phyloP scores from a whole-genome alignment of 192 early-diverging fungal genomes.

The Kappamyces sp. region DNA sequence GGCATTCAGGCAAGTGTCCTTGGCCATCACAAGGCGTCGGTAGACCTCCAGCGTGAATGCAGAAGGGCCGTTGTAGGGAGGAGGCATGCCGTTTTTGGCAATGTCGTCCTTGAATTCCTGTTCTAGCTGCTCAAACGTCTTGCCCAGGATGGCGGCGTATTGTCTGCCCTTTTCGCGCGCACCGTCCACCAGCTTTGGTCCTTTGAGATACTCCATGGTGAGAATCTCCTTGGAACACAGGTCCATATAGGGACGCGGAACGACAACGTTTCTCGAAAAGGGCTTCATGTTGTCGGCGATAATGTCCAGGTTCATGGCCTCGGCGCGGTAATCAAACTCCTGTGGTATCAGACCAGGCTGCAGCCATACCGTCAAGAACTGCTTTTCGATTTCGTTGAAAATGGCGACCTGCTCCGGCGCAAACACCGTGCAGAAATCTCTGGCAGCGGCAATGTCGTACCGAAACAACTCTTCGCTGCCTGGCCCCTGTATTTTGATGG shows the following conservation, averaged over 20 bases:
- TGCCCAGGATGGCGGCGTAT: constrained; percentile 19
- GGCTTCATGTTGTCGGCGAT: constrained; percentile 21
- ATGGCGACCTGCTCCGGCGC: constrained; percentile 24
- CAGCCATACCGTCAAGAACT: constrained; percentile 11
- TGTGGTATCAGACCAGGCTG: no score
- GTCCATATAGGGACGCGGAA: constrained; percentile 17
- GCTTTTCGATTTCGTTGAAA: constrained; percentile 30
- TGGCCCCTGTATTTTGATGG: constrained; percentile 26
- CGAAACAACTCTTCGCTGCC: constrained; percentile 22
- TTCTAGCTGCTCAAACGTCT: constrained; percentile 17
- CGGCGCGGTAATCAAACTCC: constrained; percentile 29
- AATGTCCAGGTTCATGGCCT: constrained; percentile 18
- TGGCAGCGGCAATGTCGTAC: constrained; percentile 18
- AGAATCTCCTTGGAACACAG: constrained; percentile 20
- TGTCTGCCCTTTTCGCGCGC: constrained; percentile 9
- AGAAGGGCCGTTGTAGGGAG: constrained; percentile 14
- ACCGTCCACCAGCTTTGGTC: constrained; percentile 26
- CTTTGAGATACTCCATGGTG: constrained; percentile 27
- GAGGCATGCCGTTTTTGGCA: constrained; percentile 17
- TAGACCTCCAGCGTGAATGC: constrained; percentile 16
- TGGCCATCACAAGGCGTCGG: not conserved
- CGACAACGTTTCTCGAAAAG: constrained; percentile 9
- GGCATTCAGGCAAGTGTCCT: constrained; percentile 11
- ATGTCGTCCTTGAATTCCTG: constrained; percentile 6
- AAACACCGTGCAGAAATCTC: constrained; percentile 12